Evolutionary conservation across 164 flowering plant genomes (phyloP).

Genomic region (Vitis labrusca): DNA sequence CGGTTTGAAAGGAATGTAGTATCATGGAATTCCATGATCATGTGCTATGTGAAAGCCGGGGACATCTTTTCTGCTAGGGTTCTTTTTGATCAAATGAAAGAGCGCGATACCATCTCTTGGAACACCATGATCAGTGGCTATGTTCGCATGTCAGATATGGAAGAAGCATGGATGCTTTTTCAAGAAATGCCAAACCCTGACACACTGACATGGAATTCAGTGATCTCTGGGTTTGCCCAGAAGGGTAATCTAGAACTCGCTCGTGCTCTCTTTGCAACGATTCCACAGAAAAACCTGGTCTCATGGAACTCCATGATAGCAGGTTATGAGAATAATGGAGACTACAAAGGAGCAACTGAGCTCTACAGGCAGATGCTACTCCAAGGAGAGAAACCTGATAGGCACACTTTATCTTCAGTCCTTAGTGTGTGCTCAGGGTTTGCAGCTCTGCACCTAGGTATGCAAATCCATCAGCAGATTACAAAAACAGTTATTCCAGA

Average conservation of each 20-base stretch:
- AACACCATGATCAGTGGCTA: slow-evolving; percentile 56
- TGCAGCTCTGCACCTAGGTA: slow-evolving; percentile 35
- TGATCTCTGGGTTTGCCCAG: slow-evolving; percentile 37
- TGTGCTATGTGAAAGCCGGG: slow-evolving; percentile 41
- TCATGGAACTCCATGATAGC: slow-evolving; percentile 49
- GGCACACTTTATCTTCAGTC: slow-evolving; percentile 51
- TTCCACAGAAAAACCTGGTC: slow-evolving; percentile 32
- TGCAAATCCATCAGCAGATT: slow-evolving; percentile 48
- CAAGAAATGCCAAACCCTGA: slow-evolving; percentile 41
- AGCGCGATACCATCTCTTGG: slow-evolving; percentile 46
- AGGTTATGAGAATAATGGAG: slow-evolving; percentile 40
- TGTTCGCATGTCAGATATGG: slow-evolving; percentile 29
- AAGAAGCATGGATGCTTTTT: slow-evolving; percentile 42
- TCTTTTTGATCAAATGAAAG: slow-evolving; percentile 44
- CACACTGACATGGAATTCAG: slow-evolving; percentile 42
- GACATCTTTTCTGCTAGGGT: slow-evolving; percentile 38
- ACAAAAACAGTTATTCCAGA: slow-evolving; percentile 29
- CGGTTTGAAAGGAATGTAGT: slow-evolving; percentile 39
- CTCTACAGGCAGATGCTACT: slow-evolving; percentile 34
- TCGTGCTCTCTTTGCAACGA: slow-evolving; percentile 23
- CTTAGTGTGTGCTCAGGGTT: slow-evolving; percentile 40
- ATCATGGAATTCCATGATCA: slow-evolving; percentile 56
- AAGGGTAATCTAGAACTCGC: slow-evolving; percentile 34
- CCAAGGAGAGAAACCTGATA: slow-evolving; percentile 42
- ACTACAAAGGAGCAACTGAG: slow-evolving; percentile 29